phyloP scores from a whole-genome alignment of 345 rosid species.

The Carallia pectinifolia region DNA sequence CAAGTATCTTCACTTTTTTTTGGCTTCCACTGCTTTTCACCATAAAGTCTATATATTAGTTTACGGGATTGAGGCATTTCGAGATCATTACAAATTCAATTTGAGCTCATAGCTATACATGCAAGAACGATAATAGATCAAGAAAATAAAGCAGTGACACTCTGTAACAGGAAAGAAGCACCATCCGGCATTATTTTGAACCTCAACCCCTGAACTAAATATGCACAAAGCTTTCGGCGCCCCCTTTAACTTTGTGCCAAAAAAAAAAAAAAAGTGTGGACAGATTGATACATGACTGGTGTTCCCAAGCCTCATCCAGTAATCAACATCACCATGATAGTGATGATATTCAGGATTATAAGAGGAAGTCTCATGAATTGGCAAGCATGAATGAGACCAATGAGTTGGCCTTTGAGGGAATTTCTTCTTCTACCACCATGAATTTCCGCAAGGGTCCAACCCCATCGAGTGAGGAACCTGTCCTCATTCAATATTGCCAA shows the following conservation, averaged over 20 bases:
- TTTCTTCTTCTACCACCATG: slow-evolving; percentile 31
- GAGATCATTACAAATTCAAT: too few species aligned
- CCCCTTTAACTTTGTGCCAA: too few species aligned
- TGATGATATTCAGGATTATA: slow-evolving; percentile 36
- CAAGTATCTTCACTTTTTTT: too few species aligned
- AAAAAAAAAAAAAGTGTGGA: not conserved
- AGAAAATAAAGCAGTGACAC: too few species aligned
- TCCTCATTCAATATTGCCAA: slow-evolving; percentile 53
- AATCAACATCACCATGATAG: slow-evolving; percentile 38
- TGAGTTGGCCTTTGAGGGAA: slow-evolving; percentile 38
- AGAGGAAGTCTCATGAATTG: slow-evolving; percentile 54
- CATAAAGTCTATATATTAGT: too few species aligned
- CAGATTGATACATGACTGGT: not conserved
- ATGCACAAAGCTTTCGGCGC: not conserved
- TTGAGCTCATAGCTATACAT: too few species aligned
- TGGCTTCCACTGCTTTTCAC: too few species aligned
- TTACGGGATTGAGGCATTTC: too few species aligned
- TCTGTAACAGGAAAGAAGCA: too few species aligned
- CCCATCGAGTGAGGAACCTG: slow-evolving; percentile 44
- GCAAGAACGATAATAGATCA: too few species aligned
- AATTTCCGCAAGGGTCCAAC: slow-evolving; percentile 52
- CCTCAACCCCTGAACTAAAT: not conserved
- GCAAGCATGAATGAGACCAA: slow-evolving; percentile 50
- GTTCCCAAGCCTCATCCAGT: slow-evolving; percentile 27
- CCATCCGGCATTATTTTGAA: not conserved